Conservation (phyloP, 1,139 yeast genomes). For the Protomyces gravidus region DNA sequence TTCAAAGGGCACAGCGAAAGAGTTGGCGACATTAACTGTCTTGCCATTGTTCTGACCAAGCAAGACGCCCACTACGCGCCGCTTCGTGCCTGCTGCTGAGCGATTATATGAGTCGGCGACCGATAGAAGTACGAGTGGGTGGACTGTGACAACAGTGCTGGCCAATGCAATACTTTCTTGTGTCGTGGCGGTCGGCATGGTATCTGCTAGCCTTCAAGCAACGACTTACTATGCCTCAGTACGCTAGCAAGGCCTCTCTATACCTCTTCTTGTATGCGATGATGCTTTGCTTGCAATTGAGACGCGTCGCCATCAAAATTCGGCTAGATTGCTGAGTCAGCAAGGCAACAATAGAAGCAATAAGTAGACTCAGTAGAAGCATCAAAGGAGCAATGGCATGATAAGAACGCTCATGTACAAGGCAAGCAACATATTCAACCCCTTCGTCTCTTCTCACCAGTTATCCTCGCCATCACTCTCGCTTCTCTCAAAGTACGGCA, state of each 20-base stretch:
- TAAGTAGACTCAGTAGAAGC: neutral
- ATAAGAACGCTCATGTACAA: neutral
- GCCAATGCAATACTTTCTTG: conserved; percentile 37
- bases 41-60: conserved; percentile 63
- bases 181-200: conserved; percentile 35
- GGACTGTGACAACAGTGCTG: conserved; percentile 73
- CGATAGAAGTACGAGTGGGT: conserved; percentile 89
- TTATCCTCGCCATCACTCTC: neutral
- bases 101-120: conserved; percentile 95
- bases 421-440: neutral
- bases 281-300: neutral
- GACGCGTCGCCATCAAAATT: neutral
- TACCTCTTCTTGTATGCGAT: neutral
- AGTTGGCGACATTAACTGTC: conserved; percentile 48
- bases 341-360: neutral
- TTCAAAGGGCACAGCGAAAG: conserved; percentile 78
- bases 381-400: neutral
- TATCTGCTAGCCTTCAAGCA: neutral
- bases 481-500: conserved; percentile 62
- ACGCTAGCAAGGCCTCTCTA: neutral
- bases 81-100: conserved; percentile 62
- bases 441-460: neutral
- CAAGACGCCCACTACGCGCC: conserved; percentile 89
- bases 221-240: neutral
- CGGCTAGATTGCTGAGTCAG: neutral